A percentile compares a stretch with the other conserved stretches of the same genome.
Evolutionary conservation across 768 basidiomycete species (phyloP).

Genomic region (Amanita fuliginea): DNA sequence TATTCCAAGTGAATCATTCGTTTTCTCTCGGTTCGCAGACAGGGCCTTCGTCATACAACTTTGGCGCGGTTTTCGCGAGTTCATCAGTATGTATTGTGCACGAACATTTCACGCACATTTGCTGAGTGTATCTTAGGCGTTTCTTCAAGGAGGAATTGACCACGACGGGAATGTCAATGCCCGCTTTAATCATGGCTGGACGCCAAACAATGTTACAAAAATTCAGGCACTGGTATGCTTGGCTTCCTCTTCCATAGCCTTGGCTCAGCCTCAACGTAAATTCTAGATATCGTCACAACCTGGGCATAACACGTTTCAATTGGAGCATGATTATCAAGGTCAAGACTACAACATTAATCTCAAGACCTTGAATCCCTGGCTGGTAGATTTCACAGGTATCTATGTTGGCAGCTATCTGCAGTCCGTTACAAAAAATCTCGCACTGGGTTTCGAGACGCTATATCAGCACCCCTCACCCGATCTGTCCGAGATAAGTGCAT

Average conservation of each 20-base stretch:
- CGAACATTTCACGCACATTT: constrained; percentile 12
- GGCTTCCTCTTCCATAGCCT: neutral
- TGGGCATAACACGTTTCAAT: constrained; percentile 84
- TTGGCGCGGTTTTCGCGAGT: constrained; percentile 87
- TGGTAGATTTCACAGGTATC: constrained; percentile 79
- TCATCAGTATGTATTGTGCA: constrained; percentile 40
- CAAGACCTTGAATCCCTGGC: constrained; percentile 88
- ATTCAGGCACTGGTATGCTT: constrained; percentile 71
- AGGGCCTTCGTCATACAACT: constrained; percentile 83
- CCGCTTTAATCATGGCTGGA: constrained; percentile 87
- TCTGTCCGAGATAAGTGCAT: constrained; percentile 56
- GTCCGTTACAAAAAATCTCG: constrained; percentile 83
- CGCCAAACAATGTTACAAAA: constrained; percentile 67
- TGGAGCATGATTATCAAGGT: constrained; percentile 92
- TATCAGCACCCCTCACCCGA: constrained; percentile 72
- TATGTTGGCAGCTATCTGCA: constrained; percentile 90
- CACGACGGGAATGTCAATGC: constrained; percentile 86
- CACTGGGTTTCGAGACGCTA: constrained; percentile 77
- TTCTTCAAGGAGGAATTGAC: constrained; percentile 91
- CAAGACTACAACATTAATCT: constrained; percentile 76
- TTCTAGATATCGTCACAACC: constrained; percentile 60
- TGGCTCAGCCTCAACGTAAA: constrained; percentile 9
- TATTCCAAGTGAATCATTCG: constrained; percentile 96
- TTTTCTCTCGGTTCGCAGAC: constrained; percentile 85
- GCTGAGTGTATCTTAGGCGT: constrained; percentile 39